Conservation (phyloP, 345 rosid species). For the Barbarea vulgaris region DNA sequence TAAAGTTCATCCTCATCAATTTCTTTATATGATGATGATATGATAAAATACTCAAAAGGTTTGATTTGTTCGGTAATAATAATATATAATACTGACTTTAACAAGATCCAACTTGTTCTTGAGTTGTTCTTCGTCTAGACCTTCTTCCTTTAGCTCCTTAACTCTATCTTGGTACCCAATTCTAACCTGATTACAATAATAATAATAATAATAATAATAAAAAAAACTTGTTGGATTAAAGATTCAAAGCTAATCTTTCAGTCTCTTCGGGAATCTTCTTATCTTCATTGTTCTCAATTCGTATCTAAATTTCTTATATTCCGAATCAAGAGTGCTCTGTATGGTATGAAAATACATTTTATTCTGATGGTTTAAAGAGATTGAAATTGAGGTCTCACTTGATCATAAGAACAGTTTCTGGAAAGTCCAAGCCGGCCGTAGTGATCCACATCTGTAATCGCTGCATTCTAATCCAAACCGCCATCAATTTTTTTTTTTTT, state of each 20-base stretch:
- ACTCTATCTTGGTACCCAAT: slow-evolving; percentile 54
- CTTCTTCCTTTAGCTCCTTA: slow-evolving; percentile 56
- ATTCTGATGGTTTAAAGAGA: no score
- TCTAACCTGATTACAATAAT: slow-evolving; percentile 43
- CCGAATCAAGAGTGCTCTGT: not conserved
- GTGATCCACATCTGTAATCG: slow-evolving; percentile 85
- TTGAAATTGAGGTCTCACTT: slow-evolving; percentile 43
- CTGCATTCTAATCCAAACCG: slow-evolving; percentile 64
- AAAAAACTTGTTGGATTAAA: not conserved
- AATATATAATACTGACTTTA: slow-evolving; percentile 50
- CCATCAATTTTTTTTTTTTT: slow-evolving; percentile 29
- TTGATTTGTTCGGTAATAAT: not conserved
- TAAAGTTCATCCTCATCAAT: slow-evolving; percentile 16
- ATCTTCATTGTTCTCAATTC: not conserved
- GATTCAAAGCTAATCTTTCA: not conserved
- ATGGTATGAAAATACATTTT: not conserved
- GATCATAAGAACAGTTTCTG: slow-evolving; percentile 63
- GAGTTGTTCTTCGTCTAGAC: slow-evolving; percentile 58
- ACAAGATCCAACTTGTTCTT: slow-evolving; percentile 52
- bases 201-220: no score
- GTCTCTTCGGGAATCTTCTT: not conserved
- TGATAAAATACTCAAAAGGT: not conserved
- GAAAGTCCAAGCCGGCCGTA: slow-evolving; percentile 68
- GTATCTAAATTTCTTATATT: not conserved
- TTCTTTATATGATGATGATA: not conserved